Conservation (phyloP, 1,139 yeast species). For the Saccharomyces hybrid region DNA sequence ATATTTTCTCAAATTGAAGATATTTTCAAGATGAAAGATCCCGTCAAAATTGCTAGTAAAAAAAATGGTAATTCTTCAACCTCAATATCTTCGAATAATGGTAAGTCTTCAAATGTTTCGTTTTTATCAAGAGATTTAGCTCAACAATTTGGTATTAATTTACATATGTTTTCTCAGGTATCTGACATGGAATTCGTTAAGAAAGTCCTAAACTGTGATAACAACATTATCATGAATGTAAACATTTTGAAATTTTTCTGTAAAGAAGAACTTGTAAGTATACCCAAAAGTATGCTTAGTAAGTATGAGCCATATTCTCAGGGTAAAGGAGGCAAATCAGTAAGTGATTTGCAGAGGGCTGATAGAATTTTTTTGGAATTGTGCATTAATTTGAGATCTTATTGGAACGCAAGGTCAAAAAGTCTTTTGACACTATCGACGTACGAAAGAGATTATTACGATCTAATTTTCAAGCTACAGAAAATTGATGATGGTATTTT, state of each 20-base stretch:
- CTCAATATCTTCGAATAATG: neutral
- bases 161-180: constrained; percentile 66
- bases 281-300: constrained; percentile 58
- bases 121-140: constrained; percentile 75
- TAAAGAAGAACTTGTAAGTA: constrained; percentile 61
- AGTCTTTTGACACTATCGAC: constrained; percentile 63
- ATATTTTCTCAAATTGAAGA: constrained; percentile 70
- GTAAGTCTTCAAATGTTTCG: constrained; percentile 32
- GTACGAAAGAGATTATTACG: constrained; percentile 67
- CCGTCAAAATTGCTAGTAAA: constrained; percentile 46
- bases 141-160: constrained; percentile 85
- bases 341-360: constrained; percentile 62
- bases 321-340: constrained; percentile 52
- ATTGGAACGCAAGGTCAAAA: constrained; percentile 84
- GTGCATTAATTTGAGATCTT: constrained; percentile 67
- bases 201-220: constrained; percentile 66
- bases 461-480: constrained; percentile 55
- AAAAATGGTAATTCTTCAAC: constrained; percentile 22
- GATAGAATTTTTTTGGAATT: constrained; percentile 75
- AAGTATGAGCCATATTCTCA: constrained; percentile 67
- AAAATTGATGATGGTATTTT: constrained; percentile 61
- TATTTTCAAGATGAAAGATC: constrained; percentile 43
- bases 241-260: constrained; percentile 79
- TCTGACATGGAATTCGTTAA: constrained; percentile 56
- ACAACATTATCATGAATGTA: constrained; percentile 56